Evolutionary conservation across 2,329 filamentous ascomycete genomes (phyloP), one percentile per base, ranked within the genome.

Genomic region (Aspergillus pseudoviridinutans): DNA sequence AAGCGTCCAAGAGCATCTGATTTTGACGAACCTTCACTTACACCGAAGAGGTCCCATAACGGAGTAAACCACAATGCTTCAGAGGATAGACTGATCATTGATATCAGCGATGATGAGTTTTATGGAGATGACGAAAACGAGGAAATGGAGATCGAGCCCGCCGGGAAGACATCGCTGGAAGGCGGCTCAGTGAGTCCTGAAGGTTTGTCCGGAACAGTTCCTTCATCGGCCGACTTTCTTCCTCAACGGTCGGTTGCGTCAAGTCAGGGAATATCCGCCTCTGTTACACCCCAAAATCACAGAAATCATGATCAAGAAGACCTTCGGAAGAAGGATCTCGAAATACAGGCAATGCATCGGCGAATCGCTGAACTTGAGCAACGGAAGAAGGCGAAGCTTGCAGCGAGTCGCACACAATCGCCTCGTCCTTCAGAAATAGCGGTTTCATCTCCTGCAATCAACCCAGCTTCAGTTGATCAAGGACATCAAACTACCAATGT

Each of bases 21-120:
- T 67, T 87, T 89, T 61, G 85, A 89, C 59, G 82, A 84, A n/a
- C 77, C 79, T 22, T 74, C 78, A 0, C 65, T 65, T 38, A 68
- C 76, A 12, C 66, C 73, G 17, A 90, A 89, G 64, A 84, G 87
- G 51, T 82, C 85, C 3, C 87, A 83, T 12, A 84, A 87, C 49
- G 79, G 78, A 50, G 79, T 53, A 3, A 61, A 51, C 25, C 52
- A 55, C n/a, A 49, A 32, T 3, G 55, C 59, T 25, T 77, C 82
- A 53, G 80, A 87, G 25, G 80, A 86, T 51, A 82, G 82, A 2
- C 83, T 96, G 53, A 84, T 96, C 42, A 96, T 96, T 64, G 85
- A 95, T 62, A 87, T 95, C 42, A 96, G 91, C 68, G 92, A 96
- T 28, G 85, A 87, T 62, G 86, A 88, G 57, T 78, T 71, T 8